Evolutionary conservation across 2,329 filamentous ascomycete genomes (phyloP), one percentile per base, ranked within the genome.

Genomic region (Alternaria incomplexa): DNA sequence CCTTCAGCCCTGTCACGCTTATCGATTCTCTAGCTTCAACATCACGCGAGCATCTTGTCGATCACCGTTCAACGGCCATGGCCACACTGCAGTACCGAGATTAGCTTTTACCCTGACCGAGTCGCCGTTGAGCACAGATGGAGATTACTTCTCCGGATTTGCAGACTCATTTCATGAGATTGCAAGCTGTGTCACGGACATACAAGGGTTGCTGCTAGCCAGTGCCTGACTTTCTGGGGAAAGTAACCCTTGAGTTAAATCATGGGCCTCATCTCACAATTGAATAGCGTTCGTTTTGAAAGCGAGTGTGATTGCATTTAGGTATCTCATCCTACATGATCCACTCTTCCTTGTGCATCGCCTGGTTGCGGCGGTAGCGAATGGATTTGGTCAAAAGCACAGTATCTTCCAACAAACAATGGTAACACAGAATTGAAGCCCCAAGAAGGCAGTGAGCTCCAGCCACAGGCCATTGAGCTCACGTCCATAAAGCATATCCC

Each of bases 261-360:
- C 25, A 9, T 5, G 6, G 15, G 10, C 23, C 2, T 28, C 22
- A 44, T 36, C 25, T 28, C 32, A 28, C 22, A 47, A 62, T 28
- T 22, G 28, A 1, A 22, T 22, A n/a, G 56, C 20, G 6, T 15
- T 15, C 7, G 3, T 15, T 48, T 61, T 48, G 51, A 70, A 68
- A 77, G 74, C 69, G 75, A 77, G 73, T 76, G 75, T 78, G 71
- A 74, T 77, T 62, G 65, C 71, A 78, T 77, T 78, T 64, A 75
- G 73, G 68, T 75, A 48, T 74, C 62, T 78, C 68, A 76, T 77
- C 75, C 75, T 78, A 77, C 73, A 66, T 70, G 48, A 62, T 59
- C 47, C 57, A 62, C 64, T 68, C 68, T 56, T 69, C 56, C 64
- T 58, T 61, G 40, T 48, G 28, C 47, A 48, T 22, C 45, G 47